Evolutionary conservation across 306 rosid species (phyloP), one percentile per base, ranked within the genome.

Genomic region (Calophaca sinica): DNA sequence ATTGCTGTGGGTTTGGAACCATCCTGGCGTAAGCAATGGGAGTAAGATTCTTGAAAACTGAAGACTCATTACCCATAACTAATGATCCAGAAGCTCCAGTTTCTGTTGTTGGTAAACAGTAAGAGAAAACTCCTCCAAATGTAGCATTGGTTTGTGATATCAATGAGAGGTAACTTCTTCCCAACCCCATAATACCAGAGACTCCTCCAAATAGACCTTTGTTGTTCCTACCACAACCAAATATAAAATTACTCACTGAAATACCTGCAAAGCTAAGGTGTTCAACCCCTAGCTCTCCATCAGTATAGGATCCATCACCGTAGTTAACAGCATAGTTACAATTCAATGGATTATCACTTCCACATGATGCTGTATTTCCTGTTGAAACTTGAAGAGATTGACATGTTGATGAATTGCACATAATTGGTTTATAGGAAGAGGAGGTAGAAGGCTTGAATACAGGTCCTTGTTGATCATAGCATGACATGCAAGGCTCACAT

Each of bases 171-270:
- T 82, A 60, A 78, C 94, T 88, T 75, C 90, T 88, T 73, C 89
- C 97, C 26, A 94, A 79, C 0, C 98, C 98, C 91, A 91, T 81
- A 1, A 93, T 51, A 2, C 97, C 98, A 0, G 98, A 93, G 3
- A 86, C 82, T 73, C 91, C 93, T 0, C 98, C 98, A 75, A 91
- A 93, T 11, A 91, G 71, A 60, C 98, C 98, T 57, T 83, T 84
- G 42, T 94, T 94, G 74, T 84, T 79, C 67, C 84, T 80, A 12
- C 98, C 98, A 74, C 98, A 91, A 14, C 98, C 98, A 72, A 94
- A 91, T 3, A 89, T 51, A 46, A 91, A 88, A 33, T 82, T 80
- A 4, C 69, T 72, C 50, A 83, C 46, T 0, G 80, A 72, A 32
- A 67, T 15, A n/a, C 83, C 79, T 63, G 97, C 96, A 41, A 94